Evolutionary conservation across 768 basidiomycete genomes (phyloP).

Genomic region (Kockovaella imperatae): DNA sequence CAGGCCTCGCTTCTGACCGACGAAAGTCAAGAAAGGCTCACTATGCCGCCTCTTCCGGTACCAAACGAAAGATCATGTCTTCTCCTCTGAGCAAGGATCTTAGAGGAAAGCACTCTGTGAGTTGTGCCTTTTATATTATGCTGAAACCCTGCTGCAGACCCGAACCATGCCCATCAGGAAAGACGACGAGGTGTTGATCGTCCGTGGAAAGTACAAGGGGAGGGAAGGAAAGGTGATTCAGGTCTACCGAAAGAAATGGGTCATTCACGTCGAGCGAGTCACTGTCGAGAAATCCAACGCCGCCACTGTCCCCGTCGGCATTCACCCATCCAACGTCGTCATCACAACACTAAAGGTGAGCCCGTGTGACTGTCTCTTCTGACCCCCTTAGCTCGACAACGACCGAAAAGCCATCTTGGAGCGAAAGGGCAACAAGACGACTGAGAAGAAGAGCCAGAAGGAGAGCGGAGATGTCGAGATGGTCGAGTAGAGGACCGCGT

Average conservation of each 20-base stretch:
- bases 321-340: conserved; percentile 94
- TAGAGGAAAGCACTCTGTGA: conserved; percentile 78
- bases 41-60: conserved; percentile 87
- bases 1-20: conserved; percentile 50
- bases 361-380: conserved; percentile 47
- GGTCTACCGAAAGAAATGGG: conserved; percentile 98
- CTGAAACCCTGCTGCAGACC: conserved; percentile 48
- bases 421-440: conserved; percentile 41
- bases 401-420: conserved; percentile 46
- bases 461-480: conserved; percentile 44
- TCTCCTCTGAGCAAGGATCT: conserved; percentile 93
- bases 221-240: conserved; percentile 92
- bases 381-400: conserved; percentile 30
- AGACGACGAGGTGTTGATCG: conserved; percentile 95
- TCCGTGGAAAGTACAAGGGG: conserved; percentile 96
- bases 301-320: conserved; percentile 82
- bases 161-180: conserved; percentile 93
- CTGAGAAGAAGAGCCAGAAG: conserved; percentile 23
- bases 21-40: conserved; percentile 99
- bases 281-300: conserved; percentile 97
- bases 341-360: conserved; percentile 72
- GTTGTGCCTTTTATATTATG: conserved; percentile 35
- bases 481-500: conserved; percentile 31
- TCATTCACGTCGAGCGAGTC: conserved; percentile 96
- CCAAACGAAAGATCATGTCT: conserved; percentile 97